These are phyloP conservation scores for Eutypa lata DNA, from an alignment of 2,329 filamentous ascomycete genomes.

Conservation along the genomic window DNA sequence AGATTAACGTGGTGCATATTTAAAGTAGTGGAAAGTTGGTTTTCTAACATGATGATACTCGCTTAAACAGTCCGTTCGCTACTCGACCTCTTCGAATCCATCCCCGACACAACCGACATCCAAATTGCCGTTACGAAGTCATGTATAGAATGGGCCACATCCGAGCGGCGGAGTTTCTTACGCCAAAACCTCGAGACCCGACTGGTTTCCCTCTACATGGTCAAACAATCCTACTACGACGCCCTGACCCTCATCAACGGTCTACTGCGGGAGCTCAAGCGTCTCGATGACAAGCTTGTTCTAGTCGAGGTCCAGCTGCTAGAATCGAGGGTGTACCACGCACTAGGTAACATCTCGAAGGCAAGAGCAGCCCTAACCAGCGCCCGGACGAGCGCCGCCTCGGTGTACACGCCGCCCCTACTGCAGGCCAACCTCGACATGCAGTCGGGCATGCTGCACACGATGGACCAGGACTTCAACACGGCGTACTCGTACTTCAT, in stretches of 20 bases:
- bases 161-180: slow-evolving; percentile 91
- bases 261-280: slow-evolving; percentile 93
- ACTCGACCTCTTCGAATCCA: slow-evolving; percentile 89
- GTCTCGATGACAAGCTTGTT: slow-evolving; percentile 96
- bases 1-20: slow-evolving; percentile 23
- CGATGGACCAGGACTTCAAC: slow-evolving; percentile 98
- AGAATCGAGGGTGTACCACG: slow-evolving; percentile 96
- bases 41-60: slow-evolving; percentile 4
- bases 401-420: slow-evolving; percentile 92
- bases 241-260: slow-evolving; percentile 95
- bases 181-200: slow-evolving; percentile 97
- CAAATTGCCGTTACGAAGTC: slow-evolving; percentile 96
- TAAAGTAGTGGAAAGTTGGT: background rate
- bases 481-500: slow-evolving; percentile 99
- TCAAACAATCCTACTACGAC: slow-evolving; percentile 96
- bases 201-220: slow-evolving; percentile 91
- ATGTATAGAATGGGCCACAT: slow-evolving; percentile 98
- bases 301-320: slow-evolving; percentile 96
- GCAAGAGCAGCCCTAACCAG: slow-evolving; percentile 91
- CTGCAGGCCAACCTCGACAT: slow-evolving; percentile 96
- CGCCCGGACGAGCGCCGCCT: slow-evolving; percentile 90
- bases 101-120: slow-evolving; percentile 90
- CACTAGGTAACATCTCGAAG: slow-evolving; percentile 93
- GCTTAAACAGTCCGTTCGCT: slow-evolving; percentile 78
- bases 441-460: slow-evolving; percentile 98